Base-by-base conservation (phyloP, 352 stramenopile species). In the Thalassiosira hispida region DNA sequence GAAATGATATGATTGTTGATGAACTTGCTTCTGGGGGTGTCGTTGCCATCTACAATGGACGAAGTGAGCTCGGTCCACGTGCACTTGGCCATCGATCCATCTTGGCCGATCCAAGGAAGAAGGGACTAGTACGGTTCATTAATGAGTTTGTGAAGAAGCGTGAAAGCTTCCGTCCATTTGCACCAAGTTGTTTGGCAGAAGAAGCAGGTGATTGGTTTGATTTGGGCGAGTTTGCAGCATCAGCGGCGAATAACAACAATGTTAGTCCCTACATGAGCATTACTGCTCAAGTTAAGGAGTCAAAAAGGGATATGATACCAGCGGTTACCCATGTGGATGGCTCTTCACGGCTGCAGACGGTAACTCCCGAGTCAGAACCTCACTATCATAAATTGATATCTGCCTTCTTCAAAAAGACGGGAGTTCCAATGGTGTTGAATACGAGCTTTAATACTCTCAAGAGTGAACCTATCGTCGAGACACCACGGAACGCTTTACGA, bases 321-420 rank as follows among this genome's bases (percentile, higher is more conserved):
- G 91, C 93, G 38, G 91, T 96, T 4, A 95, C 89, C 31, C 94
- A 97, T 81, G 90, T 96, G 20, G 94, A 97, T 81, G 90, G 90
- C 2, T 95, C 90, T 5, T 93, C 91, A 20, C 83, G 94, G 33
- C 79, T 96, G 40, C 94, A 96, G 83, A 96, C 92, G 40, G 90
- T 97, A 3, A 89, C 79, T 35, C 1, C 18, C n/a, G 78, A 87
- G 23, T 81, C 69, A 33, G 88, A 95, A 67, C 86, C 84, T 9
- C 66, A 90, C 4, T 96, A 96, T 66, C 86, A 96, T 77, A 75
- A 79, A 35, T 71, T 96, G 25, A 94, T 96, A 72, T 77, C 66
- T 33, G 82, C 77, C 20, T 95, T 96, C 69, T 93, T 84, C 55
- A 77, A 90, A 38, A 22, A 81, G 8, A 95, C 90, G 2, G 91